These are phyloP conservation scores for Balakata baccata DNA, from an alignment of 345 rosid species.

Conservation along the genomic window DNA sequence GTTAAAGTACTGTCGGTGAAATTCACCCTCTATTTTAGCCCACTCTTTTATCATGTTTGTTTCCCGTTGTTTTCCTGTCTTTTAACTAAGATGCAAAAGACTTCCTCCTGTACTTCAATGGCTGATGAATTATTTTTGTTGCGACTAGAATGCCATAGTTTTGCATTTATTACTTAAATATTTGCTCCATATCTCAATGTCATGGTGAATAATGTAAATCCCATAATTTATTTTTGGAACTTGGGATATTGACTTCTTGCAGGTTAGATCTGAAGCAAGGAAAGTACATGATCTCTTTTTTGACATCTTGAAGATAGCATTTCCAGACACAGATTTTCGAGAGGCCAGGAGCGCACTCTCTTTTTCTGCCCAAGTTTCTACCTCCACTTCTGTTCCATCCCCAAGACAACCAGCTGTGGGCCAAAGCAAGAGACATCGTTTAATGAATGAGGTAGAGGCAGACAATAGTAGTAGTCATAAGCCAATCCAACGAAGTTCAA, in stretches of 20 bases:
- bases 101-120: background rate
- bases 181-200: background rate
- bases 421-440: conserved; percentile 64
- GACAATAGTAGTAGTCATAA: conserved; percentile 54
- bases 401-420: conserved; percentile 48
- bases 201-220: background rate
- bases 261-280: conserved; percentile 94
- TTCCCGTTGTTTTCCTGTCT: background rate
- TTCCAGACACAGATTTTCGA: conserved; percentile 82
- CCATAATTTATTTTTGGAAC: background rate
- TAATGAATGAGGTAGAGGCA: conserved; percentile 53
- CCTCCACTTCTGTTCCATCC: conserved; percentile 47
- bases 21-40: too few relatives aligned
- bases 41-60: background rate
- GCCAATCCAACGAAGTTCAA: conserved; percentile 46
- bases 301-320: conserved; percentile 84
- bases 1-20: too few relatives aligned
- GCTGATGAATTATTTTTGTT: background rate
- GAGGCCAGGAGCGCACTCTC: conserved; percentile 75
- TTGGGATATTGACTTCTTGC: conserved; percentile 22
- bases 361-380: conserved; percentile 53
- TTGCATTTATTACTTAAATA: background rate
- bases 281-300: conserved; percentile 98
- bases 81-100: background rate
- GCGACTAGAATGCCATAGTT: background rate